phyloP scores from a whole-genome alignment of 2,329 filamentous ascomycete genomes.

The Zymoseptoria ardabiliae region DNA sequence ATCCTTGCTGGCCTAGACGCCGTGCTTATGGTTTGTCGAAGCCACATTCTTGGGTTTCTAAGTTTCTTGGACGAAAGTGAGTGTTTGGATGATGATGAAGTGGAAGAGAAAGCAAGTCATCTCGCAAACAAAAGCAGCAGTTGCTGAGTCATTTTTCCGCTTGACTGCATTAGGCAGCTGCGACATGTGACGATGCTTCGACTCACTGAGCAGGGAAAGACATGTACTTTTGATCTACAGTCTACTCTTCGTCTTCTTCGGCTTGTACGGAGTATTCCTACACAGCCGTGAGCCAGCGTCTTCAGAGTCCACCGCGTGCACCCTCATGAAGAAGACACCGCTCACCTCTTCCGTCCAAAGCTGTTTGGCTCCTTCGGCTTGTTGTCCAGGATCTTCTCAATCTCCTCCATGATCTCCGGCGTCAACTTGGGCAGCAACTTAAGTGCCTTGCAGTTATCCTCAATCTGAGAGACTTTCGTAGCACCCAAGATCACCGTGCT shows the following conservation, averaged over 20 bases:
- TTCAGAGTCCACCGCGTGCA: not conserved
- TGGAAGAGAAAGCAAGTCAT: not conserved
- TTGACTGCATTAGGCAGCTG: not conserved
- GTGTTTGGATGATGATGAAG: not conserved
- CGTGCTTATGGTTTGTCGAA: too few relatives aligned
- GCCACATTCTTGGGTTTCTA: too few relatives aligned
- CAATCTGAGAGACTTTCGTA: slow-evolving; percentile 42
- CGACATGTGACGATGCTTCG: not conserved
- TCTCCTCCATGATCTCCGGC: slow-evolving; percentile 35
- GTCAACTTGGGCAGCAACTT: slow-evolving; percentile 35
- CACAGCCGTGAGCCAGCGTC: not conserved
- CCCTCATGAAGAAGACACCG: not conserved
- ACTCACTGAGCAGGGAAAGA: not conserved
- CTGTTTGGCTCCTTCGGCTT: slow-evolving; percentile 28
- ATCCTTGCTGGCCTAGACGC: too few relatives aligned
- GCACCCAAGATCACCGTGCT: slow-evolving; percentile 50
- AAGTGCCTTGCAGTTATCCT: slow-evolving; percentile 43
- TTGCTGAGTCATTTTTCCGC: not conserved
- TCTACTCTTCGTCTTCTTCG: slow-evolving; percentile 4
- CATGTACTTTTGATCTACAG: not conserved
- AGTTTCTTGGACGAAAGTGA: not conserved
- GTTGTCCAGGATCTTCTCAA: slow-evolving; percentile 38
- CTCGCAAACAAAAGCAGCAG: not conserved
- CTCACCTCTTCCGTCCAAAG: slow-evolving; percentile 33
- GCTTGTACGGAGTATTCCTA: not conserved